phyloP scores from a whole-genome alignment of 768 basidiomycete species.

The Clavulina sp. region DNA sequence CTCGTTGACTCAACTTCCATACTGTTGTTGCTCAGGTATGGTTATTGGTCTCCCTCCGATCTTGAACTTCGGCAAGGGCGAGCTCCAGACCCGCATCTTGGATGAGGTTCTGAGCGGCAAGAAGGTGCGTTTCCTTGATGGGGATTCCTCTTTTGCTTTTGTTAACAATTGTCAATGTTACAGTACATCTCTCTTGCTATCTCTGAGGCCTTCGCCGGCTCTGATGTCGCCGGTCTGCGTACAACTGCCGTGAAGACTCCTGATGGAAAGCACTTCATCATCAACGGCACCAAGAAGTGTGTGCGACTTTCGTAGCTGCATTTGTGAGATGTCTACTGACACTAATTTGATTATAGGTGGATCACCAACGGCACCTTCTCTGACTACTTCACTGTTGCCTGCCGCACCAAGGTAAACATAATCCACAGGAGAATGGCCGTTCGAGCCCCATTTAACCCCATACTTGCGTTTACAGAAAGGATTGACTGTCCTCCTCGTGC shows the following conservation, averaged over 20 bases:
- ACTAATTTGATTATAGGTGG: conserved; percentile 35
- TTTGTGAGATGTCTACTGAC: neutral
- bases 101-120: conserved; percentile 58
- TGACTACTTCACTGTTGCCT: conserved; percentile 27
- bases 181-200: conserved; percentile 74
- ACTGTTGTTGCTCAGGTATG: conserved; percentile 17
- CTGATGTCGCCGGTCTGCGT: conserved; percentile 48
- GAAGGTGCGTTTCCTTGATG: conserved; percentile 23
- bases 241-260: conserved; percentile 43
- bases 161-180: neutral
- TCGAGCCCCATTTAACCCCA: neutral
- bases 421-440: neutral
- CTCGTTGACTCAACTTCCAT: neutral
- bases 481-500: conserved; percentile 59
- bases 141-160: neutral
- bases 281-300: conserved; percentile 88
- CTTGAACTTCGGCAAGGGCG: conserved; percentile 69
- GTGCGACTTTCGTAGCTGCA: conserved; percentile 9
- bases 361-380: conserved; percentile 77
- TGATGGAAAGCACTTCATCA: conserved; percentile 74
- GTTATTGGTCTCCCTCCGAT: conserved; percentile 82
- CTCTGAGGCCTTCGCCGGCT: conserved; percentile 84
- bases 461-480: conserved; percentile 25
- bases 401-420: conserved; percentile 6
- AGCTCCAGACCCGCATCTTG: conserved; percentile 50